Evolutionary conservation across 2,329 filamentous ascomycete species (phyloP).

Genomic region (Chaetomium olivaceum): DNA sequence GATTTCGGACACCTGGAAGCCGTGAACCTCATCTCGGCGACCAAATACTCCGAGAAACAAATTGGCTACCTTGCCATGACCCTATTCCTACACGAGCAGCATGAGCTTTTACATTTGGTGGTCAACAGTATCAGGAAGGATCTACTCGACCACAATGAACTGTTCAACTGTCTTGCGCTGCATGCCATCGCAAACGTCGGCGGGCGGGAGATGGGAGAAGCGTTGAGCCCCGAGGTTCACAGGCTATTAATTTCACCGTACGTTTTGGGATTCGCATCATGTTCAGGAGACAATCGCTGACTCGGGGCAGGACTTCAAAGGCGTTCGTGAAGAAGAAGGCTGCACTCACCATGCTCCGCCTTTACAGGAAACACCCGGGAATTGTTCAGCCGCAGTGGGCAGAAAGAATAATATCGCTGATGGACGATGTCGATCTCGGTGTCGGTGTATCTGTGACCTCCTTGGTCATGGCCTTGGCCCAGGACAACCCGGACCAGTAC

Average conservation of each 20-base stretch:
- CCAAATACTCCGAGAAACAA: slow-evolving; percentile 98
- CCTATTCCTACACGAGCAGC: slow-evolving; percentile 93
- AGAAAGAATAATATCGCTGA: slow-evolving; percentile 95
- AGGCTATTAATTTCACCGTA: slow-evolving; percentile 91
- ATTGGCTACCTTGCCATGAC: slow-evolving; percentile 98
- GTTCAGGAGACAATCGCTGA: slow-evolving; percentile 20
- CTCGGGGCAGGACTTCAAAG: slow-evolving; percentile 64
- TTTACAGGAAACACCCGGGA: slow-evolving; percentile 91
- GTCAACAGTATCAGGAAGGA: slow-evolving; percentile 99
- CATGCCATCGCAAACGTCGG: slow-evolving; percentile 99
- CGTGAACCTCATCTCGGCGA: slow-evolving; percentile 94
- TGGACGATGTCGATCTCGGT: slow-evolving; percentile 94
- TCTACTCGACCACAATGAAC: slow-evolving; percentile 88
- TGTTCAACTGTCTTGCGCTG: slow-evolving; percentile 94
- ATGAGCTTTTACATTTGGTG: slow-evolving; percentile 92
- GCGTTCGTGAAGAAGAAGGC: slow-evolving; percentile 99
- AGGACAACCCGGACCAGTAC: slow-evolving; percentile 93
- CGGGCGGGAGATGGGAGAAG: slow-evolving; percentile 94
- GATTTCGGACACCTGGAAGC: slow-evolving; percentile 98
- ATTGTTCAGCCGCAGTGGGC: slow-evolving; percentile 98
- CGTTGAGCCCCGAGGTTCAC: slow-evolving; percentile 87
- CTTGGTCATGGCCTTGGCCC: slow-evolving; percentile 87
- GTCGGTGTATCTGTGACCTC: slow-evolving; percentile 95
- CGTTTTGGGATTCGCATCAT: slow-evolving; percentile 39
- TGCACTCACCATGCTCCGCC: slow-evolving; percentile 83